A percentile compares a stretch with the other conserved stretches of the same genome.
These are phyloP conservation scores for Sphagnum magellanicum DNA, from an alignment of 228 moss, liverwort and hornwort genomes.

Conservation along the genomic window DNA sequence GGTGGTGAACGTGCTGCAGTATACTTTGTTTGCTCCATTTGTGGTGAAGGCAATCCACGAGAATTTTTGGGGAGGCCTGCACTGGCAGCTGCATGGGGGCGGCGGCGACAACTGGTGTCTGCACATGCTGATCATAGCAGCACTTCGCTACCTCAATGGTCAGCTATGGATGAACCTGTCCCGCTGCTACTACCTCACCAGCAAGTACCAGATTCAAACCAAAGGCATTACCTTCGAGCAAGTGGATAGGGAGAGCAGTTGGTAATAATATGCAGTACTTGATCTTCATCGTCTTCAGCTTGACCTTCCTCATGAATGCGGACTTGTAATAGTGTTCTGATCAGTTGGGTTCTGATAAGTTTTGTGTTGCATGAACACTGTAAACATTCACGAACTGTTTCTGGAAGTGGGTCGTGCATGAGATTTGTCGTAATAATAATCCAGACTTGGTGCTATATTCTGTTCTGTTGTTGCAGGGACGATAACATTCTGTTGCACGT, in stretches of 20 bases:
- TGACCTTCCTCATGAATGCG: too few relatives aligned
- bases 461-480: constrained; percentile 39
- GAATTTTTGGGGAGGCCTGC: constrained; percentile 40
- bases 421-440: too few relatives aligned
- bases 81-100: constrained; percentile 10
- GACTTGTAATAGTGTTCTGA: background rate
- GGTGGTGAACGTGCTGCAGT: constrained; percentile 36
- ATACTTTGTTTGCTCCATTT: constrained; percentile 58
- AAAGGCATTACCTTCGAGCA: constrained; percentile 72
- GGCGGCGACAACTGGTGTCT: constrained; percentile 83
- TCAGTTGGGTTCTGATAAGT: too few relatives aligned
- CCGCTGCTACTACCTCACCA: constrained; percentile 48
- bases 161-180: constrained; percentile 75
- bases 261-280: constrained; percentile 15
- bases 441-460: too few relatives aligned
- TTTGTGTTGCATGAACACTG: too few relatives aligned
- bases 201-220: constrained; percentile 64
- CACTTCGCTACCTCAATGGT: constrained; percentile 42
- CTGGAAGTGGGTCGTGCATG: too few relatives aligned
- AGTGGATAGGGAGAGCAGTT: constrained; percentile 85
- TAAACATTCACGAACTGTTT: too few relatives aligned
- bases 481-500: constrained; percentile 71
- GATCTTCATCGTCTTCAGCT: too few relatives aligned
- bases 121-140: constrained; percentile 56
- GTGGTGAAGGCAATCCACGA: constrained; percentile 55